Base-by-base conservation (phyloP, 2,329 filamentous ascomycete genomes). In the Colletotrichum musae region DNA sequence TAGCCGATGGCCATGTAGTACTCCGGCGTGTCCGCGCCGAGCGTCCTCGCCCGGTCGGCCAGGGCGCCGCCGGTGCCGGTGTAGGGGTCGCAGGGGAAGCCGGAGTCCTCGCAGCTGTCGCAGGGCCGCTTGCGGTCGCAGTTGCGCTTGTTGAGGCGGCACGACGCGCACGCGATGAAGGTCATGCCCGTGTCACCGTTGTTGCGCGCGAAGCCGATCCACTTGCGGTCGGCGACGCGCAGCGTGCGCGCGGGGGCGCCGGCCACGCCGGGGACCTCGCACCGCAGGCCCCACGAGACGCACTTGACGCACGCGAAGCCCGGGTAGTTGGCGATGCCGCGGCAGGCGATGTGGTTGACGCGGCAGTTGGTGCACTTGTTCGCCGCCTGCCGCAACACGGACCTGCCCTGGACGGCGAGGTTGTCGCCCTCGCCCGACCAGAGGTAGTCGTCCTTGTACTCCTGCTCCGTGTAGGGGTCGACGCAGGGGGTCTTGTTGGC, bases 101-200 rank as follows among this genome's bases (percentile, higher is more conserved):
- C 70, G 21, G 65, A 41, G 7, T 59, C 21, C 12, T 70, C 63
- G 72, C 81, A 82, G 4, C 75, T 78, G 58, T 81, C 78, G 64
- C 81, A 82, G 1, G 80, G 81, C 21, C 80, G 75, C 61, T 80
- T 79, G 1, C 77, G 76, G 56, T 82, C 81, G 66, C 81, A 82
- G 9, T 36, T 53, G 3, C 58, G 39, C 6, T 41, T 47, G 24
- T 58, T 51, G 3, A 61, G 4, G 6, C 41, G 41, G 21, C 72
- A 73, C 28, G 47, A 48, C 28, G 41, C 18, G 61, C 72, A 72
- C 1, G 52, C 58, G 6, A 15, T 3, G 56, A 71, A 66, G 9
- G 32, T 41, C 24, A 56, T 59, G 3, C 26, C 58, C 7, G 39
- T 41, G 36, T 59, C 50, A 36, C 24, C 21, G 16, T 56, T 51